Evolutionary conservation across 1,139 yeast genomes (phyloP).

Genomic region (Saccharomyces hybrid): DNA sequence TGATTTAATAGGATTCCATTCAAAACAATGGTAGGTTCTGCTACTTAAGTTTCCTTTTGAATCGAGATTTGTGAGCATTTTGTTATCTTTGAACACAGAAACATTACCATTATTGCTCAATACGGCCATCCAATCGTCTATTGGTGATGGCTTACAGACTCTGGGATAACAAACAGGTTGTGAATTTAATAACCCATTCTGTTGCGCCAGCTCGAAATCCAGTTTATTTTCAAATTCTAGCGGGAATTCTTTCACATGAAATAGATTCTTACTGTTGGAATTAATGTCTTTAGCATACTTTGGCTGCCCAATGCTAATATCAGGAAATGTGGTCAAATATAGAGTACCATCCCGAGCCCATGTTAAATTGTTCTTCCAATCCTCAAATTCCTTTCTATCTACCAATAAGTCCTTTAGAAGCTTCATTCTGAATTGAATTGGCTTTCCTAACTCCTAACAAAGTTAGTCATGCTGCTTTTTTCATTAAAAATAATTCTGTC

Average conservation of each 20-base stretch:
- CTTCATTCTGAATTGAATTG: conserved; percentile 16
- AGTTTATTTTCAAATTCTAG: conserved; percentile 22
- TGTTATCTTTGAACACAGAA: conserved; percentile 13
- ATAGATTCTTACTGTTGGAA: conserved; percentile 18
- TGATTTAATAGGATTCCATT: conserved; percentile 24
- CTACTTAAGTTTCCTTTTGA: conserved; percentile 10
- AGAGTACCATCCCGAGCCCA: conserved; percentile 29
- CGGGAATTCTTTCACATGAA: conserved; percentile 21
- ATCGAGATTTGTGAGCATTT: conserved; percentile 17
- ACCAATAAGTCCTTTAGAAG: conserved; percentile 24
- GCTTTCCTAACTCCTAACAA: not conserved
- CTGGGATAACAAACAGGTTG: conserved; percentile 24
- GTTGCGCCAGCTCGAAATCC: conserved; percentile 21
- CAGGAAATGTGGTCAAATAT: conserved; percentile 23
- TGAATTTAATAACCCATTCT: conserved; percentile 23
- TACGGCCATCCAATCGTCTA: conserved; percentile 17
- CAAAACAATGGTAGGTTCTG: conserved; percentile 25
- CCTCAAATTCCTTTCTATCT: conserved; percentile 23
- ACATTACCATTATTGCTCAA: conserved; percentile 29
- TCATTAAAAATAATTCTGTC: not conserved
- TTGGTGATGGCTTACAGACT: conserved; percentile 18
- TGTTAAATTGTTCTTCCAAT: conserved; percentile 21
- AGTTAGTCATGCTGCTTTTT: not conserved
- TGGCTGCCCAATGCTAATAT: conserved; percentile 25
- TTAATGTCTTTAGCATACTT: conserved; percentile 16